These are phyloP conservation scores for Nakazawaea anatomiae DNA, from an alignment of 805 yeast species.

Conservation along the genomic window DNA sequence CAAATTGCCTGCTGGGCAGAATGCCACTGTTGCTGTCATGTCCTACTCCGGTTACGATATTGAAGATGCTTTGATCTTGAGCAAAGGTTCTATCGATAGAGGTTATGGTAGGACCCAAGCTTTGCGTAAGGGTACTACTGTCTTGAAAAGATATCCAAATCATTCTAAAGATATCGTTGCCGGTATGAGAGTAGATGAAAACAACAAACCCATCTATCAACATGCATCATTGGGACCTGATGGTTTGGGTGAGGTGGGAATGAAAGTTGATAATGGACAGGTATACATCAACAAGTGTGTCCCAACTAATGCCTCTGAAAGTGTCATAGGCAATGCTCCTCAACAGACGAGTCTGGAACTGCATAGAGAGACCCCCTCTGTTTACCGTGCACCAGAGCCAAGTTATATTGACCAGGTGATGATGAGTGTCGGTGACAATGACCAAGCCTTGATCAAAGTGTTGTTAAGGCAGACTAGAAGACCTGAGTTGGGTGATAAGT, in stretches of 20 bases:
- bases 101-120: slow-evolving; percentile 99
- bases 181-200: slow-evolving; percentile 85
- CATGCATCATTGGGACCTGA: slow-evolving; percentile 88
- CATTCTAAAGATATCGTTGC: slow-evolving; percentile 88
- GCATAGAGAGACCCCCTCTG: slow-evolving; percentile 86
- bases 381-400: slow-evolving; percentile 93
- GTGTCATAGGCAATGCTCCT: slow-evolving; percentile 39
- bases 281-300: slow-evolving; percentile 90
- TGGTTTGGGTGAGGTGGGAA: slow-evolving; percentile 96
- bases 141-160: slow-evolving; percentile 86
- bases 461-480: slow-evolving; percentile 91
- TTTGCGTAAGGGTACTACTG: slow-evolving; percentile 83
- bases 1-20: slow-evolving; percentile 97
- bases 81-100: slow-evolving; percentile 89
- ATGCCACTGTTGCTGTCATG: slow-evolving; percentile 98
- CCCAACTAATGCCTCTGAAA: slow-evolving; percentile 78
- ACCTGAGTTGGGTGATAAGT: slow-evolving; percentile 96
- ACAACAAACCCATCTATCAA: slow-evolving; percentile 76
- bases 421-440: slow-evolving; percentile 94
- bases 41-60: slow-evolving; percentile 98
- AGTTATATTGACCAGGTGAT: slow-evolving; percentile 94
- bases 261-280: slow-evolving; percentile 85
- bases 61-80: slow-evolving; percentile 95
- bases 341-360: slow-evolving; percentile 38
- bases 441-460: slow-evolving; percentile 90